Conservation (phyloP, 2,329 filamentous ascomycete species). For the Aspergillus vadensis region DNA sequence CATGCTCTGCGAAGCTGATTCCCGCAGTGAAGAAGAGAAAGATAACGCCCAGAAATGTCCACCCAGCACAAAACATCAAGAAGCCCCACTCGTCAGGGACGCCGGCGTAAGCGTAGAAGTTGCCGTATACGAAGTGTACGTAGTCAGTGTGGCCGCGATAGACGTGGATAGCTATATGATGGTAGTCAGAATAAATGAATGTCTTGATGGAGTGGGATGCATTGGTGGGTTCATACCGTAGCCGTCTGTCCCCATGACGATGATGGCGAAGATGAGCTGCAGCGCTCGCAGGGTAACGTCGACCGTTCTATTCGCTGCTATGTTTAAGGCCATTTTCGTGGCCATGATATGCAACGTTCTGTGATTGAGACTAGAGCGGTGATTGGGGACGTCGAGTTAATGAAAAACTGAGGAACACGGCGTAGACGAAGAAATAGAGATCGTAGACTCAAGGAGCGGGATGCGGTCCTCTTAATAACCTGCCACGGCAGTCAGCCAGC, state of each 20-base stretch:
- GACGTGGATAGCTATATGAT: neutral
- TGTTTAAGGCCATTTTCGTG: neutral
- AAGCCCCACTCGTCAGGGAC: neutral
- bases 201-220: neutral
- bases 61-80: neutral
- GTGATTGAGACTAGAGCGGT: neutral
- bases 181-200: neutral
- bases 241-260: neutral
- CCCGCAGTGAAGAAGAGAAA: neutral
- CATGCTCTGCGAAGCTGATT: neutral
- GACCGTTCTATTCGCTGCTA: neutral
- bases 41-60: neutral
- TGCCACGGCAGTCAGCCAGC: neutral
- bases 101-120: neutral
- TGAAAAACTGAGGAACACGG: neutral
- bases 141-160: slow-evolving; percentile 1
- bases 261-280: neutral
- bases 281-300: neutral
- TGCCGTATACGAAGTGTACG: neutral
- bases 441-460: neutral
- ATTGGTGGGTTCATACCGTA: neutral
- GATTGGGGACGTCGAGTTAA: neutral
- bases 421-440: neutral
- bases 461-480: neutral
- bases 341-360: neutral